Conservation (phyloP, 176 grass and related monocot genomes). For the Bothriochloa decipiens region DNA sequence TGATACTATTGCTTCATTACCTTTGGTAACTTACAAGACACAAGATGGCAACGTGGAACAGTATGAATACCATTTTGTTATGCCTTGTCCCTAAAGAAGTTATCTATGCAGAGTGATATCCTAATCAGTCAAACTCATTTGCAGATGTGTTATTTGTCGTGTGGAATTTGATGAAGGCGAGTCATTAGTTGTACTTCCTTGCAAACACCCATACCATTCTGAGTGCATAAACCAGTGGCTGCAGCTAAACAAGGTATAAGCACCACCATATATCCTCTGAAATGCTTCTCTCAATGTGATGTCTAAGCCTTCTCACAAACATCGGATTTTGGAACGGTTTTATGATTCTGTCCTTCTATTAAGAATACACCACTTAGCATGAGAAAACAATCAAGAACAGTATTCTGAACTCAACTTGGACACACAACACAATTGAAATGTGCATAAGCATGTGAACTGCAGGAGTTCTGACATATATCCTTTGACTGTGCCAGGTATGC, state of each 20-base stretch:
- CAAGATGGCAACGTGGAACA: conserved; percentile 85
- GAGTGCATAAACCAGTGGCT: conserved; percentile 99
- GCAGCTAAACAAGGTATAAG: conserved; percentile 84
- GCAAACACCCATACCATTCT: conserved; percentile 90
- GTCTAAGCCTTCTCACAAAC: background rate
- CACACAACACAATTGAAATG: background rate
- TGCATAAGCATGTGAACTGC: background rate
- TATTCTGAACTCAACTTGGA: background rate
- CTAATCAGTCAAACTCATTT: conserved; percentile 35
- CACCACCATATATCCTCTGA: background rate
- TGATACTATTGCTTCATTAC: conserved; percentile 72
- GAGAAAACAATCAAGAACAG: background rate
- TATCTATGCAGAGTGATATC: background rate
- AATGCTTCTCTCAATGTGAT: background rate
- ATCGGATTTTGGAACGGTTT: background rate
- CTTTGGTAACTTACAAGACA: conserved; percentile 76
- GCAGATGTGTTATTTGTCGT: conserved; percentile 92
- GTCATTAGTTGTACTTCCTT: conserved; percentile 79
- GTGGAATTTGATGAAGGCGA: conserved; percentile 91
- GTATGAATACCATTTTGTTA: conserved; percentile 47
- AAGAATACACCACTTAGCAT: background rate
- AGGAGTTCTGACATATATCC: background rate
- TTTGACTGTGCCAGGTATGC: conserved; percentile 55
- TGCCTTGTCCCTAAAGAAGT: background rate
- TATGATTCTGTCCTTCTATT: background rate